phyloP scores from a whole-genome alignment of 2,329 filamentous ascomycete species.

The Colletotrichum nymphaeae region DNA sequence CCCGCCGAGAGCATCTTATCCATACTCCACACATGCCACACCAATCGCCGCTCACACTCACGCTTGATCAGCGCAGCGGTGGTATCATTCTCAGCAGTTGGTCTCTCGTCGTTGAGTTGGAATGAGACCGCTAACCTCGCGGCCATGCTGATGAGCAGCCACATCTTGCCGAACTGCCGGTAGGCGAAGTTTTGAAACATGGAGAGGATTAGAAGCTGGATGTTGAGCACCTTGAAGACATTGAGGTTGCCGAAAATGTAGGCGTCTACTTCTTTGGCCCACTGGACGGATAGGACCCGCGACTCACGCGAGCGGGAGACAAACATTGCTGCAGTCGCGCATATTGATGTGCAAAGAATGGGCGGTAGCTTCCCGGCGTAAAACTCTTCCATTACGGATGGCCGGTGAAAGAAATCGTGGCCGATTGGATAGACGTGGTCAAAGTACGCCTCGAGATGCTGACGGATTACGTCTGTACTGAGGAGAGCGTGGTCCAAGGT shows the following conservation, averaged over 20 bases:
- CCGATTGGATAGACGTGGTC: constrained; percentile 26
- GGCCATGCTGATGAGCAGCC: constrained; percentile 21
- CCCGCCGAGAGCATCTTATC: constrained; percentile 25
- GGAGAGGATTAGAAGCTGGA: constrained; percentile 14
- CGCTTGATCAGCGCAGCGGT: background rate
- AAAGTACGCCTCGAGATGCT: constrained; percentile 24
- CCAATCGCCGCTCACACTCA: constrained; percentile 21
- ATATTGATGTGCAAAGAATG: background rate
- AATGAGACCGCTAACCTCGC: constrained; percentile 9
- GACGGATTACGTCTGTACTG: constrained; percentile 21
- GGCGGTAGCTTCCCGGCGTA: background rate
- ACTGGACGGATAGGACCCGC: background rate
- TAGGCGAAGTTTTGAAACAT: constrained; percentile 29
- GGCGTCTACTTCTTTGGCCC: constrained; percentile 1
- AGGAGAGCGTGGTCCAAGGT: constrained; percentile 7
- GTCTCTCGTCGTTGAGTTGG: constrained; percentile 22
- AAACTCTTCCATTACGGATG: constrained; percentile 21
- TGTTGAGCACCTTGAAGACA: constrained; percentile 6
- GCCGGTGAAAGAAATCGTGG: constrained; percentile 23
- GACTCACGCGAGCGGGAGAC: background rate
- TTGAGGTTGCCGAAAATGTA: constrained; percentile 3
- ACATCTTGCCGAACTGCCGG: constrained; percentile 22
- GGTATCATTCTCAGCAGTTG: background rate
- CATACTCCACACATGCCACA: constrained; percentile 25
- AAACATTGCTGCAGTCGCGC: background rate